Evolutionary conservation across 768 basidiomycete genomes (phyloP).

Genomic region (Dentipellis fragilis): DNA sequence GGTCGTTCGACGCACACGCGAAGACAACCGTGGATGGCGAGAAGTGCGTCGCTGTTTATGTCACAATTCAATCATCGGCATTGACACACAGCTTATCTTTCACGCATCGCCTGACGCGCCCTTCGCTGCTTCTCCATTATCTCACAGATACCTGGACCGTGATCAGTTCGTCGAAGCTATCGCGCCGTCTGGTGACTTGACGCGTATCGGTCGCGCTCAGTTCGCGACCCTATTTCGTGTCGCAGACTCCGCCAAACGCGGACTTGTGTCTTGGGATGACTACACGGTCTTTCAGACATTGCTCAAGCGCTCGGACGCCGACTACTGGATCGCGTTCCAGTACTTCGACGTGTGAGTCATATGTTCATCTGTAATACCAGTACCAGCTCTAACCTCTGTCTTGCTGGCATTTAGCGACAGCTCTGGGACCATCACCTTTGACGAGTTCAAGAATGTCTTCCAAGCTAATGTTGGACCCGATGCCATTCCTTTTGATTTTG

Average conservation of each 20-base stretch:
- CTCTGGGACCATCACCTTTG: slow-evolving; percentile 86
- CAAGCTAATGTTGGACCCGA: slow-evolving; percentile 67
- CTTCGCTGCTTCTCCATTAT: too few species aligned
- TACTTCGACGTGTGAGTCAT: slow-evolving; percentile 77
- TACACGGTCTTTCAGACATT: slow-evolving; percentile 92
- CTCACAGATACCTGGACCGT: slow-evolving; percentile 69
- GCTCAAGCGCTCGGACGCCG: slow-evolving; percentile 89
- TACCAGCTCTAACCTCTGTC: neutral
- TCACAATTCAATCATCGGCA: neutral
- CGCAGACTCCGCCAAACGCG: slow-evolving; percentile 69
- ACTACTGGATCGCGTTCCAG: slow-evolving; percentile 94
- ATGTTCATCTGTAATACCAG: neutral
- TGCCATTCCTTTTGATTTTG: slow-evolving; percentile 90
- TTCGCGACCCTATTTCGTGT: slow-evolving; percentile 87
- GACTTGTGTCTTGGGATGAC: slow-evolving; percentile 87
- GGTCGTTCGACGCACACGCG: slow-evolving; percentile 79
- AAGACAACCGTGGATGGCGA: slow-evolving; percentile 63
- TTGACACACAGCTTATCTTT: neutral
- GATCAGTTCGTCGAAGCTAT: slow-evolving; percentile 94
- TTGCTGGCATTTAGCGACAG: slow-evolving; percentile 46
- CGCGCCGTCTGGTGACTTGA: slow-evolving; percentile 76
- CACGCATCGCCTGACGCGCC: neutral
- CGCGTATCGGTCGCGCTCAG: slow-evolving; percentile 79
- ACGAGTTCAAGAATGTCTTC: slow-evolving; percentile 92
- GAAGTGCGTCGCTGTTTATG: slow-evolving; percentile 45